Base-by-base conservation (phyloP, 768 basidiomycete genomes). In the Suillus subalutaceus region DNA sequence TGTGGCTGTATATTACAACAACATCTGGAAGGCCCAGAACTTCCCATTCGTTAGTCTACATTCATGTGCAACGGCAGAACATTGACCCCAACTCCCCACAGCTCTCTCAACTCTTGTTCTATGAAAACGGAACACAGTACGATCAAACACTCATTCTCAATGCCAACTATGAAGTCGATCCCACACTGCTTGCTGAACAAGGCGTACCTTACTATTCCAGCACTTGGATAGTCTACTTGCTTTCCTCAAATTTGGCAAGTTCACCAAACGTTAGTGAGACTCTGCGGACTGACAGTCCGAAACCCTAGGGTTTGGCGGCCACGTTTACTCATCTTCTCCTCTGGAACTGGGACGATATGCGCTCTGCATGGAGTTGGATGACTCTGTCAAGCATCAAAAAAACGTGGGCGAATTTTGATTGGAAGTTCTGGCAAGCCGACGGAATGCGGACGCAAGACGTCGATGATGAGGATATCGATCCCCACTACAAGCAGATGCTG, bases 11-110 rank as follows among this genome's bases (percentile, higher is more conserved):
- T 77, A 73, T 59, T 76, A 80, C 6, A 77, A 71, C 59, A 87
- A 88, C 67, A 75, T 80, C 18, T 87, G 86, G 86, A 78, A 81
- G 44, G 82, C 80, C 6, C 84, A 86, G 72, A 81, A 78, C 71
- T 87, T 87, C 79, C 86, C 86, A 2, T 88, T 85, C 77, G 75
- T 65, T 12, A 76, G 73, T 52, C 73, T 72, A 70, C 59, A 67
- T 30, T 62, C 69, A 52, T 66, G 64, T 64, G 3, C 15, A 64
- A 23, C 9, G 6, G 35, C 12, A 35, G 5, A 70, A 30, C 48
- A 50, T 53, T 46, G 15, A 20, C 62, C 9, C 10, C 32, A 32
- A n/a, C 46, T 15, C 15, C 20, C 60, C 69, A 83, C 30, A 65
- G 64, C 59, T 65, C 40, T 80, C 81, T 1, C 83, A 85, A 65